Conservation (phyloP, 2,329 filamentous ascomycete species). For the Pseudogymnoascus sp. region DNA sequence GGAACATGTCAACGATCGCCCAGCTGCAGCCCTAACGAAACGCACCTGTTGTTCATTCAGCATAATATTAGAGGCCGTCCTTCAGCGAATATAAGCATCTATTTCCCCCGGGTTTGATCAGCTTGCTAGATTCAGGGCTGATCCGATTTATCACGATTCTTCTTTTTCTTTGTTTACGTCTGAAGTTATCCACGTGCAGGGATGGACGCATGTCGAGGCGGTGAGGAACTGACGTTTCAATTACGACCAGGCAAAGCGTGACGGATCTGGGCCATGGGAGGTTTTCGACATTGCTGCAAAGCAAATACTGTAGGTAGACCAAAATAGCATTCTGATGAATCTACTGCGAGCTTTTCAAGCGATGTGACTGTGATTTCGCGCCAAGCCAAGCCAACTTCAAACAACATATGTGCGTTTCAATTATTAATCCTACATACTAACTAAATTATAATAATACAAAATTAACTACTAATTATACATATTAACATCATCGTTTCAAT, state of each 20-base stretch:
- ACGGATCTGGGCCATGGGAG: neutral
- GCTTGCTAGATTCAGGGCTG: constrained; percentile 4
- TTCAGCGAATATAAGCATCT: constrained; percentile 28
- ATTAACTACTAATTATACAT: too few relatives aligned
- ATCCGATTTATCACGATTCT: constrained; percentile 9
- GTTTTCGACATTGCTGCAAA: constrained; percentile 8
- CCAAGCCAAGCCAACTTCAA: neutral
- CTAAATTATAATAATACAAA: neutral
- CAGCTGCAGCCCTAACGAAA: constrained; percentile 6
- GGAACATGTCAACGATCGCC: constrained; percentile 15
- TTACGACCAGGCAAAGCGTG: constrained; percentile 7
- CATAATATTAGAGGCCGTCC: constrained; percentile 30
- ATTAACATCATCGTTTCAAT: neutral
- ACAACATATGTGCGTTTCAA: neutral
- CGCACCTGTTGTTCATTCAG: constrained; percentile 20
- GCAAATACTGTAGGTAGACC: constrained; percentile 6
- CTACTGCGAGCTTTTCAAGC: neutral
- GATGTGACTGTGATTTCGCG: neutral
- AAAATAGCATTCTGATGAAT: constrained; percentile 10
- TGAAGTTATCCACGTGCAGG: neutral
- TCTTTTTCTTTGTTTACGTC: constrained; percentile 8
- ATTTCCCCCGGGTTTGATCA: neutral
- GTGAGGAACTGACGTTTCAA: neutral
- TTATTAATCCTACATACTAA: neutral
- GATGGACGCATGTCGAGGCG: constrained; percentile 6